phyloP scores from a whole-genome alignment of 1,139 yeast species.

The Zygosaccharomyces pseudobailii region DNA sequence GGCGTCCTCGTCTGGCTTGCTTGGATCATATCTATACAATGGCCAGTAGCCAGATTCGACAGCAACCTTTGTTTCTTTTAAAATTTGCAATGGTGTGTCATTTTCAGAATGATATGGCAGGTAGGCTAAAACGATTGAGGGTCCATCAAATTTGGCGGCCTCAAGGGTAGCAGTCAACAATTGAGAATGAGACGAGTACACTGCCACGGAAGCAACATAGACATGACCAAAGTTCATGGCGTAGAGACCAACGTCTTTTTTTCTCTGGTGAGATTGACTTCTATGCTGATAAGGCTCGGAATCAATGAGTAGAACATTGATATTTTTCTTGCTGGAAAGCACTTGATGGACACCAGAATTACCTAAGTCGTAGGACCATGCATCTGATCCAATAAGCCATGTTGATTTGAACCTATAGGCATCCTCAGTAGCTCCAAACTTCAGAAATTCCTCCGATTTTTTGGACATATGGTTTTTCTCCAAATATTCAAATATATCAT shows the following conservation, averaged over 20 bases:
- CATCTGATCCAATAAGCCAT: slow-evolving; percentile 92
- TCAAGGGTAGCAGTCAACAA: slow-evolving; percentile 83
- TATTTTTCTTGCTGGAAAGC: slow-evolving; percentile 66
- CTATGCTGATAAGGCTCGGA: slow-evolving; percentile 66
- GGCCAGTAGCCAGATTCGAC: slow-evolving; percentile 97
- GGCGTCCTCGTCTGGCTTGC: slow-evolving; percentile 43
- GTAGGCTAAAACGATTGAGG: slow-evolving; percentile 86
- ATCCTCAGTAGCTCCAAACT: slow-evolving; percentile 44
- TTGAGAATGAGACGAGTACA: slow-evolving; percentile 90
- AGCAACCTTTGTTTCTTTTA: slow-evolving; percentile 83
- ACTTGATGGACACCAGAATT: slow-evolving; percentile 88
- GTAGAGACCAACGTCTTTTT: slow-evolving; percentile 90
- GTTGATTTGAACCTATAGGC: slow-evolving; percentile 48
- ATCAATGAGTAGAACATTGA: slow-evolving; percentile 83
- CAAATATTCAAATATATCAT: slow-evolving; percentile 41
- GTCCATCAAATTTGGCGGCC: slow-evolving; percentile 84
- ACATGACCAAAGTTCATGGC: slow-evolving; percentile 92
- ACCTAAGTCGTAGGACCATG: slow-evolving; percentile 94
- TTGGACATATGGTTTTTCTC: slow-evolving; percentile 35
- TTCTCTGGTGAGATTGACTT: slow-evolving; percentile 42
- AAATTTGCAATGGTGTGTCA: slow-evolving; percentile 66
- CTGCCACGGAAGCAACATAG: slow-evolving; percentile 92
- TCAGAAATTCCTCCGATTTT: slow-evolving; percentile 38
- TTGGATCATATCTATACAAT: slow-evolving; percentile 78
- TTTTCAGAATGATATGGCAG: slow-evolving; percentile 67